Evolutionary conservation across 768 basidiomycete species (phyloP), one percentile per base, ranked within the genome.

Genomic region (Pleurotus tuber-regium): DNA sequence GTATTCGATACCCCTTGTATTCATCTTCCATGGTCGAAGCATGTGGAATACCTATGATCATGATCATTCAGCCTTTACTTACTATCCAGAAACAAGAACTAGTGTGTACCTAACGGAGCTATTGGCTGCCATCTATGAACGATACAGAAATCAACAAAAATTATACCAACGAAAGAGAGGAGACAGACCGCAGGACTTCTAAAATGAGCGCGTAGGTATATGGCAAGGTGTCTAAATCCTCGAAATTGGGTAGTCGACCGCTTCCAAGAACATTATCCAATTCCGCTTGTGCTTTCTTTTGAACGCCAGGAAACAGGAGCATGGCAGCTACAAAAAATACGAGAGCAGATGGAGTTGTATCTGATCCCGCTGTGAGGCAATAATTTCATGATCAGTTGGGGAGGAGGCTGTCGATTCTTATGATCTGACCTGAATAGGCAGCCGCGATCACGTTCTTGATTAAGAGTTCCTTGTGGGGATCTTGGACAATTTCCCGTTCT

Each of bases 1-100:
- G 72, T 29, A 75, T 67, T 46, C 54, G 36, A 42, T 69, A 69
- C 0, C 70, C 71, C 12, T 59, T 53, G 51, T 73, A 74, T 6
- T 61, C 53, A 52, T 72, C 68, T 11, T 72, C 70, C 5, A 59
- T 58, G 7, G 44, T 50, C 6, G 59, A 54, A 10, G 56, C 50
- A 52, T 70, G 72, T 7, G 68, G 66, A 11, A 68, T n/a, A 10
- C 57, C 72, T 71, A 51, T 11, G n/a, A 18, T n/a, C 40, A n/a
- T n/a, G n/a, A n/a, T n/a, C n/a, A n/a, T n/a, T n/a, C n/a, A n/a
- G n/a, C n/a, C n/a, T n/a, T n/a, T n/a, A n/a, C n/a, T n/a, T 30
- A 1, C 4, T 0, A n/a, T 18, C 9, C 18, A 11, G 14, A 3
- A n/a, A 7, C 16, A 42, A 4, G 40, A 5, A 9, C n/a, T 14